Conservation (phyloP, 2,329 filamentous ascomycete genomes). For the Aureobasidium leucospermi region DNA sequence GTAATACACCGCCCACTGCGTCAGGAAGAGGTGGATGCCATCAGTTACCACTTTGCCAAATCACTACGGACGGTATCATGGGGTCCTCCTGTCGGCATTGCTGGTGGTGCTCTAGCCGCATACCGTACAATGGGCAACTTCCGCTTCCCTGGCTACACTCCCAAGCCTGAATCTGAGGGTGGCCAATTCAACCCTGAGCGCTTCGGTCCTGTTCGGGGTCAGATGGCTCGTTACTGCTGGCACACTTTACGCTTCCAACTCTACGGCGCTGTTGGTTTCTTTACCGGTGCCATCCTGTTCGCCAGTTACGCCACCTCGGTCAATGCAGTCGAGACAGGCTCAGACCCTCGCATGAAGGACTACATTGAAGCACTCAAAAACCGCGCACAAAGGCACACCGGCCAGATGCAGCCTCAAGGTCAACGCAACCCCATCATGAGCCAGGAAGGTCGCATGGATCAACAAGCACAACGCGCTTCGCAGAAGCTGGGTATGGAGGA, state of each 20-base stretch:
- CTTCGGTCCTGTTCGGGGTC: conserved; percentile 28
- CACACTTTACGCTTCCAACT: conserved; percentile 24
- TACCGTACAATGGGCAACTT: conserved; percentile 29
- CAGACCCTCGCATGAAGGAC: conserved; percentile 35
- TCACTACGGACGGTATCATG: conserved; percentile 32
- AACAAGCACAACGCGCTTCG: conserved; percentile 13
- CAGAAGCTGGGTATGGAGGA: conserved; percentile 3
- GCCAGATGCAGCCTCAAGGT: conserved; percentile 2
- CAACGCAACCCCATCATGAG: conserved; percentile 14
- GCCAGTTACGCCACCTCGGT: conserved; percentile 27
- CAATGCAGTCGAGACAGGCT: conserved; percentile 27
- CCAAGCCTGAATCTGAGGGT: conserved; percentile 29
- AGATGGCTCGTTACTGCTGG: conserved; percentile 27
- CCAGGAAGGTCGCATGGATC: conserved; percentile 15
- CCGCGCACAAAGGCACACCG: conserved; percentile 20
- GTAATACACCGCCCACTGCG: conserved; percentile 32
- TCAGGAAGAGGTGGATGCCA: conserved; percentile 36
- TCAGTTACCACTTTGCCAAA: conserved; percentile 34
- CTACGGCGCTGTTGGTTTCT: conserved; percentile 26
- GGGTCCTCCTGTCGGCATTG: conserved; percentile 29
- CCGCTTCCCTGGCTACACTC: conserved; percentile 37
- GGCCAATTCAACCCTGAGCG: conserved; percentile 33
- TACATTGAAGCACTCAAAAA: conserved; percentile 31
- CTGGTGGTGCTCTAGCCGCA: conserved; percentile 27
- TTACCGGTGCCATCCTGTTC: conserved; percentile 28